A percentile compares a stretch with the other conserved stretches of the same genome.
These are phyloP conservation scores for Esteya vermicola DNA, from an alignment of 2,329 filamentous ascomycete species.

Conservation along the genomic window DNA sequence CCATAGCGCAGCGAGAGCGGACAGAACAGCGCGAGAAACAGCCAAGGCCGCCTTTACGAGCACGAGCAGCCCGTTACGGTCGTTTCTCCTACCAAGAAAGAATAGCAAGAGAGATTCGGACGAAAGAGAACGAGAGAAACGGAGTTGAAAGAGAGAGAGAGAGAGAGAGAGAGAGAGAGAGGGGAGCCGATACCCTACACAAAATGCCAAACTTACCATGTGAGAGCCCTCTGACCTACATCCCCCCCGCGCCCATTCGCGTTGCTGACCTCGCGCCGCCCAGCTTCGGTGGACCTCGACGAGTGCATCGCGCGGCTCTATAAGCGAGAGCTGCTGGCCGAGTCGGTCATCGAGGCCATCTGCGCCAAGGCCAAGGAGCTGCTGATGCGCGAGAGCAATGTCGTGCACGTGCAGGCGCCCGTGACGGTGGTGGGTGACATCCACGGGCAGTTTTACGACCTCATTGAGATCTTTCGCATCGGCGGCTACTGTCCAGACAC, in stretches of 20 bases:
- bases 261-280: background rate
- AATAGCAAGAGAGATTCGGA: background rate
- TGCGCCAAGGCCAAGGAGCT: slow-evolving; percentile 98
- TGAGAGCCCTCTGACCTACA: no score
- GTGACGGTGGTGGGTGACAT: slow-evolving; percentile 98
- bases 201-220: slow-evolving; percentile 21
- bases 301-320: slow-evolving; percentile 96
- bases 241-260: no score
- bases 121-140: background rate
- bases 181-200: background rate
- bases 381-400: slow-evolving; percentile 99
- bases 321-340: slow-evolving; percentile 86
- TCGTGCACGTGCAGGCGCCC: slow-evolving; percentile 89
- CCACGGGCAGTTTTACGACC: slow-evolving; percentile 96
- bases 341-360: slow-evolving; percentile 97
- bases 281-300: slow-evolving; percentile 93
- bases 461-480: slow-evolving; percentile 98
- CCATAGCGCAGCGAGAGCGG: background rate
- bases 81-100: no score
- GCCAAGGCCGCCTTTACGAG: no score
- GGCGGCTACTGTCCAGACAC: slow-evolving; percentile 95
- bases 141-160: background rate
- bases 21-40: background rate
- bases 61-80: no score
- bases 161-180: background rate